Conservation (phyloP, 805 yeast genomes). For the Pichia manshurica region DNA sequence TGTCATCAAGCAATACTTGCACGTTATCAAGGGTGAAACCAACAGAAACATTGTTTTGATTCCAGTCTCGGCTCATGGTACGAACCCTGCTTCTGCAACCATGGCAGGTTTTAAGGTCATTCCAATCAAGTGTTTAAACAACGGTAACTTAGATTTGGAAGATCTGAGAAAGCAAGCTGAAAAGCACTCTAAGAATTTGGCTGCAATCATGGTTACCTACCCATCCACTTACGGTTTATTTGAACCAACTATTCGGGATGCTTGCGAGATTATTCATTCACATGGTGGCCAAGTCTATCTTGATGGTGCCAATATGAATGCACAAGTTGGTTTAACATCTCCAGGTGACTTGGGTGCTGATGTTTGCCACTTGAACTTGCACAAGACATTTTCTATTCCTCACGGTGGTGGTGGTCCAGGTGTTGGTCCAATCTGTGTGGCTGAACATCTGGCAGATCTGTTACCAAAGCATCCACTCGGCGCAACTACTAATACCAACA, state of each 20-base stretch:
- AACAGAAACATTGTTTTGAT: conserved; percentile 83
- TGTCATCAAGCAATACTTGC: conserved; percentile 71
- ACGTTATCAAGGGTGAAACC: conserved; percentile 57
- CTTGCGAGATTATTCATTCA: conserved; percentile 77
- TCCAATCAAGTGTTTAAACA: conserved; percentile 76
- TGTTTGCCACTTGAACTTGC: conserved; percentile 94
- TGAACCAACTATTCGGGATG: conserved; percentile 83
- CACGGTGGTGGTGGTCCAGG: conserved; percentile 99
- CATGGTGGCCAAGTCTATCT: conserved; percentile 94
- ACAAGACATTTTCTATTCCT: conserved; percentile 95
- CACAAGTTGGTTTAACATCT: conserved; percentile 94
- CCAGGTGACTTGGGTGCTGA: conserved; percentile 98
- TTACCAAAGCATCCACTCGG: conserved; percentile 74
- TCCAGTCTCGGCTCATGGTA: conserved; percentile 97
- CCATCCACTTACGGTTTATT: conserved; percentile 97
- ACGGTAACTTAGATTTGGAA: conserved; percentile 80
- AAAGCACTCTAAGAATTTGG: conserved; percentile 62
- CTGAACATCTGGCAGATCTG: conserved; percentile 68
- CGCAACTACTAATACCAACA: conserved; percentile 40
- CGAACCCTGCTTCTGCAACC: conserved; percentile 97
- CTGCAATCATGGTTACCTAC: conserved; percentile 94
- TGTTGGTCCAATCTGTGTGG: conserved; percentile 96
- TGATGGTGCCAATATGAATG: conserved; percentile 99
- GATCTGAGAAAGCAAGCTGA: conserved; percentile 72
- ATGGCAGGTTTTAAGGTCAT: conserved; percentile 95